Conservation (phyloP, 2,329 filamentous ascomycete genomes). For the Dactylellina drechsleri region DNA sequence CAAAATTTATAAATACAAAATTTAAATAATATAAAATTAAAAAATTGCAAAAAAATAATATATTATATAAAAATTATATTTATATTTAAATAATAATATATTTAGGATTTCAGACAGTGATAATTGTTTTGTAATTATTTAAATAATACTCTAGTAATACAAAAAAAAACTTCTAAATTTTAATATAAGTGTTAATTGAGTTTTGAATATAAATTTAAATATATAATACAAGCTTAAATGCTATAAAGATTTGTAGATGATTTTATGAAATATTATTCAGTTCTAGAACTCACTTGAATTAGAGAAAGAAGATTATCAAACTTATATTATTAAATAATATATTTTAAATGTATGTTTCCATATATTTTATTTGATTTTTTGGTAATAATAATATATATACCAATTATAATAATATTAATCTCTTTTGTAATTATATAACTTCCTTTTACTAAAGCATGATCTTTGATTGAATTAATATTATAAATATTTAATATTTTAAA, state of each 20-base stretch:
- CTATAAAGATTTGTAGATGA: not conserved
- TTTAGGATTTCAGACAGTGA: not conserved
- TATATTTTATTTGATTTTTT: not conserved
- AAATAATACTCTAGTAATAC: not conserved
- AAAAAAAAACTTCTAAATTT: not conserved
- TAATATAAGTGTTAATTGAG: not conserved
- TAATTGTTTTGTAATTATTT: not conserved
- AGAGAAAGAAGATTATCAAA: no score
- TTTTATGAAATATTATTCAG: not conserved
- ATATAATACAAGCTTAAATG: not conserved
- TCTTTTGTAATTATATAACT: not conserved
- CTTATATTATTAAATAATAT: not conserved
- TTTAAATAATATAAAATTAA: not conserved
- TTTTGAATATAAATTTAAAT: not conserved
- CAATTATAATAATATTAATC: not conserved
- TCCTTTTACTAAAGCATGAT: no score
- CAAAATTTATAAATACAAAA: not conserved
- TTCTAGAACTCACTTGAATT: not conserved
- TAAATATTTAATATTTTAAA: no score
- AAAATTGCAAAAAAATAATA: not conserved
- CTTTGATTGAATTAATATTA: no score
- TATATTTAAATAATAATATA: not conserved
- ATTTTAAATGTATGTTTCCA: no score
- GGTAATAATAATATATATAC: not conserved
- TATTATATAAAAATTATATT: not conserved